Base-by-base conservation (phyloP, 371 early-diverging fungal species). In the Mucor indicus region DNA sequence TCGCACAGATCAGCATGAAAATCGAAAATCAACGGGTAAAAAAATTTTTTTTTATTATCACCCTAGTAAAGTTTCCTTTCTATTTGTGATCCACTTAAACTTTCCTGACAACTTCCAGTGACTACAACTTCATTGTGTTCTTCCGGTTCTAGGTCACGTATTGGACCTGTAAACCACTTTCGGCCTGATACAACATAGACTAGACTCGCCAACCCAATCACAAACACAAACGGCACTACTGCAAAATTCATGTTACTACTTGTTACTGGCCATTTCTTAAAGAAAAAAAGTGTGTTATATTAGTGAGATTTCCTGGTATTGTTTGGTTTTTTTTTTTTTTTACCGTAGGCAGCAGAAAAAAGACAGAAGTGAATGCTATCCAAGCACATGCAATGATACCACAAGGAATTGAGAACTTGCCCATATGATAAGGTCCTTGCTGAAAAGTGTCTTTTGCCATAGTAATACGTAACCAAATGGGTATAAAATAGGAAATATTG, bases 401-500 rank as follows among this genome's bases (percentile, higher is more conserved):
- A 22, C 58, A 57, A 8, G 58, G 58, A 35, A 57, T 33, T 13
- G 58, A 57, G 6, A 47, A 52, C 5, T 16, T 15, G 21, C 50
- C 51, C 32, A 57, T 19, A 48, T 52, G 36, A 29, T 32, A 57
- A 25, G 58, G 58, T 0, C 47, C 74, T 25, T 44, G 55, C 33
- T 55, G 29, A 41, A 58, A 62, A 23, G 37, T 64, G 53, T 51
- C 55, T 65, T 50, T 64, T 32, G 41, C 84, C 81, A 60, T 80
- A 20, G 45, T 79, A 45, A 55, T 72, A 57, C 36, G 68, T 21
- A 78, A 61, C 44, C 70, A 56, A 4, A 84, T 84, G 9, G 89
- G 89, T 35, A 84, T 71, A 25, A 80, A 81, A 48, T 89, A 89
- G 11, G 84, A 79, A 25, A 89, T 75, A 52, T 78, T 83, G 23